These are phyloP conservation scores for Cytospora chrysosperma DNA, from an alignment of 2,329 filamentous ascomycete genomes.

Conservation along the genomic window DNA sequence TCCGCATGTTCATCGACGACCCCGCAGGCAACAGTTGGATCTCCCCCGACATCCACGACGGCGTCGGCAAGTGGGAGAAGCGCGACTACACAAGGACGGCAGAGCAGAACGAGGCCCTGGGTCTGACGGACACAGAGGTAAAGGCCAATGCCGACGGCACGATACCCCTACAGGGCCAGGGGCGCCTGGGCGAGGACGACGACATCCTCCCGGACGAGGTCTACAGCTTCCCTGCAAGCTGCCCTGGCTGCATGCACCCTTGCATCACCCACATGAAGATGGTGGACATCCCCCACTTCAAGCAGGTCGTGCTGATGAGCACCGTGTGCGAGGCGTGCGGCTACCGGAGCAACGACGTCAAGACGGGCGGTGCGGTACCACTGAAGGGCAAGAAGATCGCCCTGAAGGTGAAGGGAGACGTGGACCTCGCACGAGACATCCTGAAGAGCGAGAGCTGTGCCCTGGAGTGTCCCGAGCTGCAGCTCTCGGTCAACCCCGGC, in stretches of 20 bases:
- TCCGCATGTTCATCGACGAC: conserved; percentile 85
- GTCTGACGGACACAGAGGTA: conserved; percentile 64
- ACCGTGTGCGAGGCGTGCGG: conserved; percentile 90
- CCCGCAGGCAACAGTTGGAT: conserved; percentile 96
- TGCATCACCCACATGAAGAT: conserved; percentile 98
- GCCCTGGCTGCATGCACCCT: conserved; percentile 82
- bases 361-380: conserved; percentile 92
- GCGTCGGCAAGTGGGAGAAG: conserved; percentile 84
- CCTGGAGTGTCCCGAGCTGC: conserved; percentile 82
- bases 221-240: conserved; percentile 88
- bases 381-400: conserved; percentile 81
- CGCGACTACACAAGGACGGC: conserved; percentile 78
- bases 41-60: conserved; percentile 76
- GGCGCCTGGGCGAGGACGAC: conserved; percentile 52
- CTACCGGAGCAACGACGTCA: conserved; percentile 94
- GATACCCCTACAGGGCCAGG: conserved; percentile 46
- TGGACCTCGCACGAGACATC: conserved; percentile 87
- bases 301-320: conserved; percentile 94
- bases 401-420: conserved; percentile 64
- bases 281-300: conserved; percentile 97
- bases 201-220: conserved; percentile 93
- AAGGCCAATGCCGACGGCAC: conserved; percentile 43
- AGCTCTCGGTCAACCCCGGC: conserved; percentile 84
- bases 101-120: conserved; percentile 84
- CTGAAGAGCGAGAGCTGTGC: conserved; percentile 94